Evolutionary conservation across 331 rosid genomes (phyloP).

Genomic region (Saraca asoca): DNA sequence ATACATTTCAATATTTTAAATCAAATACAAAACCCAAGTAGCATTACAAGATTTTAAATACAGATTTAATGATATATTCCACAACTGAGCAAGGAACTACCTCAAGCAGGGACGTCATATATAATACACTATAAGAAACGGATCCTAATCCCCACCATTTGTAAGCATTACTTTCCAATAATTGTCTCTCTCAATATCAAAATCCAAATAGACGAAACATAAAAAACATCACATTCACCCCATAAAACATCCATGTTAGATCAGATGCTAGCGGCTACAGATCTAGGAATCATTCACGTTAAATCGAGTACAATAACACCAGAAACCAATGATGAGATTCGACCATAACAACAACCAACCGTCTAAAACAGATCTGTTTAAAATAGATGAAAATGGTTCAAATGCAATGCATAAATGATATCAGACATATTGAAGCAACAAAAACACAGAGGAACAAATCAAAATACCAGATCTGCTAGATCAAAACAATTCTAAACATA

Average conservation of each 20-base stretch:
- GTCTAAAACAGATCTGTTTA: neutral
- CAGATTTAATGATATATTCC: too few species aligned
- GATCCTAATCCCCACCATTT: too few species aligned
- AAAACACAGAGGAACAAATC: neutral
- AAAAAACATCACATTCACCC: neutral
- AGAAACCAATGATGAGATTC: neutral
- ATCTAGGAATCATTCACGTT: neutral
- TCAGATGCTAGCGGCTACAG: neutral
- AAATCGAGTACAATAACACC: neutral
- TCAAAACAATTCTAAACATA: neutral
- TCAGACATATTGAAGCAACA: neutral
- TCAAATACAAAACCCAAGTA: neutral
- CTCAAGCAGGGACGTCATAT: too few species aligned
- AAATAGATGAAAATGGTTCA: neutral
- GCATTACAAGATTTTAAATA: neutral
- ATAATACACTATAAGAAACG: too few species aligned
- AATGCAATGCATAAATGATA: neutral
- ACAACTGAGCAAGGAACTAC: neutral
- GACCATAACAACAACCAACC: neutral
- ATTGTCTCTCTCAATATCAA: neutral
- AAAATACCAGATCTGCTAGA: conserved; percentile 12
- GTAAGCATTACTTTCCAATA: neutral
- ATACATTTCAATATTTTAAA: neutral
- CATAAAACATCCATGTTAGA: neutral
- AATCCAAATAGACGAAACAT: neutral